A percentile compares a stretch with the other conserved stretches of the same genome.
phyloP scores from a whole-genome alignment of 2,329 filamentous ascomycete species.

The Nigrograna mackinnonii region DNA sequence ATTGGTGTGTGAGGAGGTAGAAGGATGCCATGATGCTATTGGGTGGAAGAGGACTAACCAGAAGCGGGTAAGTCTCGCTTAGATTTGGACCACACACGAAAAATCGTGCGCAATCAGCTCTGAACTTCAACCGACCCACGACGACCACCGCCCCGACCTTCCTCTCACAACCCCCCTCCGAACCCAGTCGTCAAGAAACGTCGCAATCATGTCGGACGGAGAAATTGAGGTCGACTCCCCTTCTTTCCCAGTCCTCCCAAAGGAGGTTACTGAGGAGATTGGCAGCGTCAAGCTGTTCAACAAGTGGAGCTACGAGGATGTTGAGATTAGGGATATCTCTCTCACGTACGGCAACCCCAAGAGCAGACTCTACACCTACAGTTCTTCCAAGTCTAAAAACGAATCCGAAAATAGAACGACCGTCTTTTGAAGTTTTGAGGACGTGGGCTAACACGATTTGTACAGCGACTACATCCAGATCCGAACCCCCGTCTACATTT shows the following conservation, averaged over 20 bases:
- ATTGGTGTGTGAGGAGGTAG: not conserved
- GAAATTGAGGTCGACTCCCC: constrained; percentile 90
- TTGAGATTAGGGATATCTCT: constrained; percentile 99
- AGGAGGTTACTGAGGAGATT: constrained; percentile 87
- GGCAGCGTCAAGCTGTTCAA: constrained; percentile 96
- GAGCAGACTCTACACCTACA: constrained; percentile 2
- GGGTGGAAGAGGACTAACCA: not conserved
- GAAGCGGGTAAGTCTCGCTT: not conserved
- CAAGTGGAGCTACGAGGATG: constrained; percentile 98
- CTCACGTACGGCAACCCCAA: constrained; percentile 77
- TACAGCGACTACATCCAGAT: constrained; percentile 99
- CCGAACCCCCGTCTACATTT: constrained; percentile 97
- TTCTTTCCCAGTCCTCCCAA: constrained; percentile 81
- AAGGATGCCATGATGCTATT: not conserved
- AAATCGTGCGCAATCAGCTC: constrained; percentile 12
- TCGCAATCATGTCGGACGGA: constrained; percentile 82
- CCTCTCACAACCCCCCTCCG: constrained; percentile 2
- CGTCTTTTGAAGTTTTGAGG: too few species aligned
- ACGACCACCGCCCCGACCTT: constrained; percentile 2
- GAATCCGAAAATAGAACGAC: too few species aligned
- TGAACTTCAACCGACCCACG: constrained; percentile 11
- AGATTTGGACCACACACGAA: not conserved
- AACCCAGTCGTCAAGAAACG: constrained; percentile 17
- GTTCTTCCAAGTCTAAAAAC: not conserved
- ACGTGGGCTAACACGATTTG: constrained; percentile 36